These are phyloP conservation scores for Przewalskia tangutica DNA, from an alignment of 257 asterid species.

Conservation along the genomic window DNA sequence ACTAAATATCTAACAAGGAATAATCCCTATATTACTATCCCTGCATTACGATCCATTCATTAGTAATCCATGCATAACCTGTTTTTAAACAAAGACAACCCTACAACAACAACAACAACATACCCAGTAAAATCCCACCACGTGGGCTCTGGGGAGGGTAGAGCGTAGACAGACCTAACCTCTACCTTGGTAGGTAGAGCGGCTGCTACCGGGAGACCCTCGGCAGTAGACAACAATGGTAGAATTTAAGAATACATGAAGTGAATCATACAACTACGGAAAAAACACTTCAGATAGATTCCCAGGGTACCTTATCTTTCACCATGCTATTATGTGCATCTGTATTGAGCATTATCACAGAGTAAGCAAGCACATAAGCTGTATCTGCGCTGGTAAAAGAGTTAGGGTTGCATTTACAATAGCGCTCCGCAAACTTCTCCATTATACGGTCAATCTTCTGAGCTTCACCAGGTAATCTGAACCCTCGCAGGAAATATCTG, in stretches of 20 bases:
- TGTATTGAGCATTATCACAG: conserved; percentile 97
- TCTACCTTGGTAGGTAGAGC: no score
- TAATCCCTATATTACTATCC: not conserved
- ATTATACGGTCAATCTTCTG: conserved; percentile 96
- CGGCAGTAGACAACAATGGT: not conserved
- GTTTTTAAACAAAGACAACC: not conserved
- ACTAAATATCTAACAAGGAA: not conserved
- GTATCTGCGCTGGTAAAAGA: conserved; percentile 95
- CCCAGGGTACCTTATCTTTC: conserved; percentile 80
- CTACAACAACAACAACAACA: no score
- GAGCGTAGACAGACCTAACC: no score
- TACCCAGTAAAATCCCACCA: no score
- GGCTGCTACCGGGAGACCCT: no score
- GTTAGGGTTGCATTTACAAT: conserved; percentile 88
- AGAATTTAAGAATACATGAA: not conserved
- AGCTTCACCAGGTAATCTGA: conserved; percentile 98
- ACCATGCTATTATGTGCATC: conserved; percentile 99
- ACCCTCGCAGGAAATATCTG: conserved; percentile 88
- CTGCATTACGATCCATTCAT: not conserved
- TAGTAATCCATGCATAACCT: not conserved
- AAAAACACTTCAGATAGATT: not conserved
- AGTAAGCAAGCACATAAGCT: conserved; percentile 96
- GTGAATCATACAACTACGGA: not conserved
- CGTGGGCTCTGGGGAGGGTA: no score
- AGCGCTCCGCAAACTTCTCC: conserved; percentile 99